Percentiles rank a stretch among this genome's conserved stretches.
Conservation (phyloP, 1,284 basidiomycete species). For the Sanghuangporus sanghuang region DNA sequence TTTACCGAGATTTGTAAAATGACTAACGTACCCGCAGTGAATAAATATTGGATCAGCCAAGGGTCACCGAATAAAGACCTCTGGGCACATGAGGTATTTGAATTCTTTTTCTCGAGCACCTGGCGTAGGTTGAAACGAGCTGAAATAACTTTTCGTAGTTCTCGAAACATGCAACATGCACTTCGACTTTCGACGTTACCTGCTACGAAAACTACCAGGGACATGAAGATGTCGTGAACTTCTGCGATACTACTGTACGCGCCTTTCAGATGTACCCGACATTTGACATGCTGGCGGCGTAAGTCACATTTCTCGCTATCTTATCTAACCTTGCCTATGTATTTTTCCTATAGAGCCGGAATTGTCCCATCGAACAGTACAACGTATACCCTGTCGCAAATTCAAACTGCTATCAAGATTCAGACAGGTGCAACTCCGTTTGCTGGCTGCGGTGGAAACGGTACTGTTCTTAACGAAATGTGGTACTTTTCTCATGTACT, state of each 20-base stretch:
- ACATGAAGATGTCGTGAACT: conserved; percentile 68
- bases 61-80: conserved; percentile 52
- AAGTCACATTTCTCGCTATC: conserved; percentile 23
- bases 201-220: conserved; percentile 63
- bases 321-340: neutral
- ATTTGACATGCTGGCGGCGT: conserved; percentile 59
- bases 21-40: conserved; percentile 38
- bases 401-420: conserved; percentile 50
- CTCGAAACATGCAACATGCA: conserved; percentile 76
- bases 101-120: conserved; percentile 9
- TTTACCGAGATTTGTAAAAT: neutral
- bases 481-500: conserved; percentile 65
- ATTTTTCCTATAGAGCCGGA: conserved; percentile 38
- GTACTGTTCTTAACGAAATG: conserved; percentile 55
- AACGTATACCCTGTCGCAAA: conserved; percentile 49
- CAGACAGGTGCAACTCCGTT: conserved; percentile 60
- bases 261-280: conserved; percentile 60
- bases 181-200: conserved; percentile 66
- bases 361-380: conserved; percentile 69
- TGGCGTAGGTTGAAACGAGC: neutral
- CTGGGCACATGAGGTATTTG: conserved; percentile 61
- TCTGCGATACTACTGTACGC: conserved; percentile 58
- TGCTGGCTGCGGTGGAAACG: conserved; percentile 53
- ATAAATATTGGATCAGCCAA: conserved; percentile 66
- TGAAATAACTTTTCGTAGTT: conserved; percentile 33